Evolutionary conservation across 1,284 basidiomycete genomes (phyloP), one percentile per base, ranked within the genome.

Genomic region (Athelia sp.): DNA sequence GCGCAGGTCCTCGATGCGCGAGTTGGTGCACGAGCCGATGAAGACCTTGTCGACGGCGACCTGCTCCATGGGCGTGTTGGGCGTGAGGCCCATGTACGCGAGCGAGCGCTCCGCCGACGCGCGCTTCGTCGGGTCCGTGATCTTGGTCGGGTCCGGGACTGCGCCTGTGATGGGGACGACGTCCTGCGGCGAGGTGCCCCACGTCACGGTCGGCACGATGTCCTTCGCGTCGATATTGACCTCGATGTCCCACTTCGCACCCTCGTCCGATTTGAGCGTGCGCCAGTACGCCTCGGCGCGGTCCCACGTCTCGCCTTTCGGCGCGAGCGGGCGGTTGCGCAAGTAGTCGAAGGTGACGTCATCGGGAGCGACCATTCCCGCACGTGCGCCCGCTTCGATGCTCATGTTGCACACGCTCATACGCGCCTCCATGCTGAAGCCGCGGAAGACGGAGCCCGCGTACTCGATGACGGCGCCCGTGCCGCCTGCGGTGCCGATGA

Each of bases 341-440:
- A 98, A 84, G 70, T 98, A 98, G 46, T 77, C 76, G 66, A 97
- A 95, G 9, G 95, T 98, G 55, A 87, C 73, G 32, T 96, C 90
- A 66, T 98, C 94, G 1, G 94, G 93, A 11, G 93, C 94, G 55
- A 98, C 82, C 92, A 98, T 94, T 51, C 94, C 94, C 4, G 93
- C 93, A 60, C 94, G 83, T 55, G 94, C 95, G 63, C 94, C 94
- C 52, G 85, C 95, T 70, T 98, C 94, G 65, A 98, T 97, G 55
- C 91, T 93, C 94, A 98, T 98, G 74, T 98, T 98, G 71, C 93
- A 97, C 58, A 93, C 92, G 58, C 91, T 94, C 93, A 97, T 97
- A 46, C 93, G 83, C 35, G 90, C 92, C 67, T 98, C 94, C 92
- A 97, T 95, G 62, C 88, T 92, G 63, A 97, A 88, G 14, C 79